phyloP scores from a whole-genome alignment of 768 basidiomycete genomes.

The Chalciporus chontae region DNA sequence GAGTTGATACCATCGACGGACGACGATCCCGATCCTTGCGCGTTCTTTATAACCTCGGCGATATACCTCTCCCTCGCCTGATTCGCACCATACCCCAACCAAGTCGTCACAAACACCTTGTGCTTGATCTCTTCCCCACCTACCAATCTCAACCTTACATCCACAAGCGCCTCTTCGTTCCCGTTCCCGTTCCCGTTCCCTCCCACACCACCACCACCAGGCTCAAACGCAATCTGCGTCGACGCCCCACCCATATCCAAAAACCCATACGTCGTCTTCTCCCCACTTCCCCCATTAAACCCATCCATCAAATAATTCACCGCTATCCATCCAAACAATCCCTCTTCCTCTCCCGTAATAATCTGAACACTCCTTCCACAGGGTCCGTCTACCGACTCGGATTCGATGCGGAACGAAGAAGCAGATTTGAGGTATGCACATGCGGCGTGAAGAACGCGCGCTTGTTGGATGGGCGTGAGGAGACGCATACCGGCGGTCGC shows the following conservation, averaged over 20 bases:
- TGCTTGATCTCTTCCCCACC: constrained; percentile 86
- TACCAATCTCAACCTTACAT: constrained; percentile 77
- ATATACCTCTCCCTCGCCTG: constrained; percentile 94
- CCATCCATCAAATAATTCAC: constrained; percentile 99
- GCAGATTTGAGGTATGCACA: constrained; percentile 73
- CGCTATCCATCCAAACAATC: constrained; percentile 97
- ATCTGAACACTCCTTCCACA: constrained; percentile 93
- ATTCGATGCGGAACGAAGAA: constrained; percentile 76
- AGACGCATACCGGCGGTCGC: constrained; percentile 98
- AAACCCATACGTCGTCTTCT: constrained; percentile 90
- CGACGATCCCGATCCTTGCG: constrained; percentile 37
- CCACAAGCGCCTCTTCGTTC: constrained; percentile 56
- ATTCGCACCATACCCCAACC: constrained; percentile 98
- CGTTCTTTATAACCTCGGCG: constrained; percentile 56
- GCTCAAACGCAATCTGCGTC: constrained; percentile 98
- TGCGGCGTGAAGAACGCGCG: constrained; percentile 66
- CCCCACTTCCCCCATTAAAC: constrained; percentile 50
- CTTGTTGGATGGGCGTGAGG: constrained; percentile 63
- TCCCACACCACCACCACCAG: constrained; percentile 41
- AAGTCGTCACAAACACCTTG: constrained; percentile 95
- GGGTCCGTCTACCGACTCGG: constrained; percentile 62
- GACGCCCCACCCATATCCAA: constrained; percentile 99
- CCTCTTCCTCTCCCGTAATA: constrained; percentile 98
- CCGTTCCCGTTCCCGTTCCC: constrained; percentile 9
- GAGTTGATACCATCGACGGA: constrained; percentile 7